These are phyloP conservation scores for Pseudoscleropodium purum DNA, from an alignment of 225 moss, liverwort and hornwort species.

Conservation along the genomic window DNA sequence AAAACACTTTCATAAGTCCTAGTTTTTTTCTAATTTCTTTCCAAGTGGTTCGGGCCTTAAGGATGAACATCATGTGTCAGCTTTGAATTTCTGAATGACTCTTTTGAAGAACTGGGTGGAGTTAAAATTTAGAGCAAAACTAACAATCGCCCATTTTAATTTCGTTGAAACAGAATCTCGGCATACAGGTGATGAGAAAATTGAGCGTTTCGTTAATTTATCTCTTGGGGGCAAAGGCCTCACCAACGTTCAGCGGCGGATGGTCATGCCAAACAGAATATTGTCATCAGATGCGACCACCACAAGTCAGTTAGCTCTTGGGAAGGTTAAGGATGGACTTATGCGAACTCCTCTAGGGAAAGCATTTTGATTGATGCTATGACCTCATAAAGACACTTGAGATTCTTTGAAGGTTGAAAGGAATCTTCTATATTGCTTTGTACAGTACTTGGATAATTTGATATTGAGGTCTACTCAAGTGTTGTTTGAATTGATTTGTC, in stretches of 20 bases:
- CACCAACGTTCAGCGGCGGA: background rate
- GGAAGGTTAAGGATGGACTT: constrained; percentile 29
- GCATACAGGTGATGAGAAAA: constrained; percentile 2
- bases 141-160: background rate
- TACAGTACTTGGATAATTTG: background rate
- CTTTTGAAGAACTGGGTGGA: background rate
- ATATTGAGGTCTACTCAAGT: background rate
- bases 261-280: constrained; percentile 11
- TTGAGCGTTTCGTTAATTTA: constrained; percentile 7
- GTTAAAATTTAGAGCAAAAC: background rate
- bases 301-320: constrained; percentile 19
- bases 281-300: constrained; percentile 13
- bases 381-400: background rate
- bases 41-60: background rate
- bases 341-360: constrained; percentile 31
- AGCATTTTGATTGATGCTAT: constrained; percentile 12
- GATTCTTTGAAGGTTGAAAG: background rate
- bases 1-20: background rate
- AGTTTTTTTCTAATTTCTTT: background rate
- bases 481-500: background rate
- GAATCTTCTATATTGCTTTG: background rate
- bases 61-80: background rate
- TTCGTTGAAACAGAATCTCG: constrained; percentile 13
- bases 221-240: background rate
- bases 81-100: background rate